These are phyloP conservation scores for Nakazawaea anatomiae DNA, from an alignment of 805 yeast genomes.

Conservation along the genomic window DNA sequence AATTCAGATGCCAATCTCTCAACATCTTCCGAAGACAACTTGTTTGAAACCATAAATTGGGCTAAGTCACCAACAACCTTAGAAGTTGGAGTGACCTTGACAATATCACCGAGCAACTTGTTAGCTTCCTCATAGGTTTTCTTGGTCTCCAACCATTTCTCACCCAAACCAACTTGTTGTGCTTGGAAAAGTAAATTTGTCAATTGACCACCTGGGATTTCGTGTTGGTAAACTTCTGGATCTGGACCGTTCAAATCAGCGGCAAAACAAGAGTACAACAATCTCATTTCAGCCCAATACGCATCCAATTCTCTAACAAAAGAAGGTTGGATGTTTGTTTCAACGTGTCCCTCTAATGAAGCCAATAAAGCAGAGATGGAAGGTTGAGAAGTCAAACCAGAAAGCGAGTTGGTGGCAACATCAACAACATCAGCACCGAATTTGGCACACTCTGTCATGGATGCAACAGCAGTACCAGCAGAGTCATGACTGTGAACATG, in stretches of 20 bases:
- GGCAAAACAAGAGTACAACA: conserved; percentile 93
- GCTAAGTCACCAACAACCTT: conserved; percentile 99
- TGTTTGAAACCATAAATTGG: conserved; percentile 98
- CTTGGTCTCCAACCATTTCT: conserved; percentile 95
- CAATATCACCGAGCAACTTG: conserved; percentile 87
- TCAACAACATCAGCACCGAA: conserved; percentile 99
- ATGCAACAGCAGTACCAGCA: conserved; percentile 98
- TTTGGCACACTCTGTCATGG: conserved; percentile 88
- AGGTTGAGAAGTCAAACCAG: conserved; percentile 98
- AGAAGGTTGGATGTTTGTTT: conserved; percentile 62
- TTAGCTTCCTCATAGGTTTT: conserved; percentile 91
- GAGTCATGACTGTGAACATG: conserved; percentile 99
- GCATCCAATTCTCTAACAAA: conserved; percentile 80
- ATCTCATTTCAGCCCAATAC: conserved; percentile 99
- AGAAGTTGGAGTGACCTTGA: conserved; percentile 98
- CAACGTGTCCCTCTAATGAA: conserved; percentile 80
- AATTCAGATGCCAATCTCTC: conserved; percentile 79
- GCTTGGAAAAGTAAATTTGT: conserved; percentile 98
- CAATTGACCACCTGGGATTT: conserved; percentile 99
- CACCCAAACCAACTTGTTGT: conserved; percentile 96
- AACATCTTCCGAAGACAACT: conserved; percentile 80
- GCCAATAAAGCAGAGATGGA: conserved; percentile 90
- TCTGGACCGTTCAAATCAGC: conserved; percentile 99
- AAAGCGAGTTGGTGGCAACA: conserved; percentile 94
- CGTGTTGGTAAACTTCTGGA: conserved; percentile 97